Percentiles rank a stretch among this genome's conserved stretches.
phyloP scores from a whole-genome alignment of 148 eudicot genomes.

The Silene uniflora region DNA sequence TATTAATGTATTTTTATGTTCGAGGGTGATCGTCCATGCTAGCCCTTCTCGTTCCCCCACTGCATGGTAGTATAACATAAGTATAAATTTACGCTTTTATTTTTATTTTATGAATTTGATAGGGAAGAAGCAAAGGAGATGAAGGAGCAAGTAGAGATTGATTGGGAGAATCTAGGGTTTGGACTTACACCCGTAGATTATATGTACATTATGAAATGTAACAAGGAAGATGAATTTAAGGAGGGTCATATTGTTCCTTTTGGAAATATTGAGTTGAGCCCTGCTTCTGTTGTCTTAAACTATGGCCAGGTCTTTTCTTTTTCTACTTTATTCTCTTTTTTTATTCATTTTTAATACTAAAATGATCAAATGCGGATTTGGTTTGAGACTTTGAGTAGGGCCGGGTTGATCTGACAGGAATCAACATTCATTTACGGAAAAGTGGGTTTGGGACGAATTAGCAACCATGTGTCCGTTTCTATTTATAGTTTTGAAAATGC shows the following conservation, averaged over 20 bases:
- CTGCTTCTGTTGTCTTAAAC: conserved; percentile 25
- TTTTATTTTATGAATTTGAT: not conserved
- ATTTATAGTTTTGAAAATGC: not conserved
- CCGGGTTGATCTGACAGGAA: too few species aligned
- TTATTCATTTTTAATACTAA: too few species aligned
- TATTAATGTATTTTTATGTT: too few species aligned
- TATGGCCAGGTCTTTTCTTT: conserved; percentile 18
- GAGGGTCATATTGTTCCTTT: conserved; percentile 37
- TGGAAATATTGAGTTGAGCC: conserved; percentile 22
- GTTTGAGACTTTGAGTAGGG: too few species aligned
- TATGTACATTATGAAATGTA: conserved; percentile 67
- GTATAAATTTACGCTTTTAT: too few species aligned
- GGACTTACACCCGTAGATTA: conserved; percentile 54
- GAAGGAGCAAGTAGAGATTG: conserved; percentile 40
- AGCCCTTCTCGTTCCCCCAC: too few species aligned
- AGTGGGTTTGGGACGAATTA: not conserved
- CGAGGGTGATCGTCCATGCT: too few species aligned
- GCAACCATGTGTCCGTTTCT: too few species aligned
- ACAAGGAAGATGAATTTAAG: conserved; percentile 34
- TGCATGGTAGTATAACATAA: too few species aligned
- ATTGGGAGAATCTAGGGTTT: conserved; percentile 75
- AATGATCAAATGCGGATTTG: too few species aligned
- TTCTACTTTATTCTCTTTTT: not conserved
- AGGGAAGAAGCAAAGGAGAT: conserved; percentile 10
- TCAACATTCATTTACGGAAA: too few species aligned